Conservation (phyloP, 495 filamentous ascomycete species). For the Aspergillus baeticus region DNA sequence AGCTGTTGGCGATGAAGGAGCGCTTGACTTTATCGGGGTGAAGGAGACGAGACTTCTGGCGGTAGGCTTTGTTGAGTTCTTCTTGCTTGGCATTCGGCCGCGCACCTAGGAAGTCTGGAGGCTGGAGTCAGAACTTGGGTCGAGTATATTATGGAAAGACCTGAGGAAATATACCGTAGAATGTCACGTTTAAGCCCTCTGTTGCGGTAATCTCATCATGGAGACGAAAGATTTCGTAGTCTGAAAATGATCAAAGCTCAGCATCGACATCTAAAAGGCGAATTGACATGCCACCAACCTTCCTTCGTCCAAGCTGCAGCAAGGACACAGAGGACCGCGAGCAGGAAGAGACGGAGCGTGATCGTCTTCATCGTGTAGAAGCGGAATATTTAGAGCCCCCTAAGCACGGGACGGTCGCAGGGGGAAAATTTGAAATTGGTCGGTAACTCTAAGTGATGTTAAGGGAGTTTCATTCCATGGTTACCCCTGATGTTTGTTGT, state of each 20-base stretch:
- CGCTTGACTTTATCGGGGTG: slow-evolving; percentile 97
- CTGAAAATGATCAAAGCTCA: slow-evolving; percentile 40
- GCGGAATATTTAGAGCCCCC: slow-evolving; percentile 28
- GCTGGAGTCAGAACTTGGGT: not conserved
- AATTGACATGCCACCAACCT: slow-evolving; percentile 49
- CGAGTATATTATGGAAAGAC: not conserved
- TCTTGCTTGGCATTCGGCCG: slow-evolving; percentile 72
- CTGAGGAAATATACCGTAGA: slow-evolving; percentile 63
- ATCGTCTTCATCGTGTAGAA: slow-evolving; percentile 37
- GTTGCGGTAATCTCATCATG: slow-evolving; percentile 75
- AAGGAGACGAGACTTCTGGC: slow-evolving; percentile 74
- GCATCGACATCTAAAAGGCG: not conserved
- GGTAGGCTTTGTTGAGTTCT: slow-evolving; percentile 90
- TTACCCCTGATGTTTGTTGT: not conserved
- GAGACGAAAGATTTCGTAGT: slow-evolving; percentile 96
- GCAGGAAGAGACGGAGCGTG: slow-evolving; percentile 30
- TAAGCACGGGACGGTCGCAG: slow-evolving; percentile 11
- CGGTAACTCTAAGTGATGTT: not conserved
- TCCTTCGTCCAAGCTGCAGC: slow-evolving; percentile 81
- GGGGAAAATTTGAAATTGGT: not conserved
- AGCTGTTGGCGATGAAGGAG: slow-evolving; percentile 69
- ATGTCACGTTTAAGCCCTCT: slow-evolving; percentile 81
- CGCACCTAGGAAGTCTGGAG: slow-evolving; percentile 75
- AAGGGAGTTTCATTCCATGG: not conserved
- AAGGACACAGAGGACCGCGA: slow-evolving; percentile 52